These are phyloP conservation scores for Geranomyces variabilis DNA, from an alignment of 192 early-diverging fungal species.

Conservation along the genomic window DNA sequence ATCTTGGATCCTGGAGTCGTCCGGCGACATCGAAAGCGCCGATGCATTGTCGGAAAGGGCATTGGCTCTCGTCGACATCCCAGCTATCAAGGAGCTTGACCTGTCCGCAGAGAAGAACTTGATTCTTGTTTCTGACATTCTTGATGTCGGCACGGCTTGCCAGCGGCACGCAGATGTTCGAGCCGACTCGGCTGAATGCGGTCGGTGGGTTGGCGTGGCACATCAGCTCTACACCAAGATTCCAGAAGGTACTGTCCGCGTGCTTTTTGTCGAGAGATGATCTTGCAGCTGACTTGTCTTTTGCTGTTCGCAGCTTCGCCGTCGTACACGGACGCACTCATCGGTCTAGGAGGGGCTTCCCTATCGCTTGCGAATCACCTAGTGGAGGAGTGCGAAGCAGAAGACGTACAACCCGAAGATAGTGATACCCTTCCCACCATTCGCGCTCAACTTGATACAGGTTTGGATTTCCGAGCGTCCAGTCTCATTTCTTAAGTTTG, in stretches of 20 bases:
- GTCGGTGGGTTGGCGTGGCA: constrained; percentile 23
- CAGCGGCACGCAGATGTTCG: constrained; percentile 28
- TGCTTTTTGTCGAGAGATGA: background rate
- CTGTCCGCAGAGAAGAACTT: background rate
- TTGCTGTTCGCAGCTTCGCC: background rate
- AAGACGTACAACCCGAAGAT: background rate
- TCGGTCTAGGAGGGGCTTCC: constrained; percentile 22
- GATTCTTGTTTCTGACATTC: background rate
- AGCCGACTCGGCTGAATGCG: background rate
- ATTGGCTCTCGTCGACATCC: background rate
- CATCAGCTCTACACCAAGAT: constrained; percentile 13
- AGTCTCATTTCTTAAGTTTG: background rate
- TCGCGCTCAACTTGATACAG: too few species aligned
- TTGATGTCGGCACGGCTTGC: constrained; percentile 15
- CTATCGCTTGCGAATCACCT: constrained; percentile 23
- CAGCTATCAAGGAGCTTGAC: background rate
- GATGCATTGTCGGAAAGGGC: background rate
- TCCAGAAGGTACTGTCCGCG: background rate
- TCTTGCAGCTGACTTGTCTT: background rate
- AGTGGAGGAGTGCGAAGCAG: constrained; percentile 21
- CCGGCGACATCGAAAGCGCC: background rate
- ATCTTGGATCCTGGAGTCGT: background rate
- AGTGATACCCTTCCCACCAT: background rate
- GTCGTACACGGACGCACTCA: constrained; percentile 14
- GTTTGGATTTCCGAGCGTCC: too few species aligned